Percentiles rank a stretch among this genome's conserved stretches.
These are phyloP conservation scores for Sambucus nigra DNA, from an alignment of 129 eudicot species.

Conservation along the genomic window DNA sequence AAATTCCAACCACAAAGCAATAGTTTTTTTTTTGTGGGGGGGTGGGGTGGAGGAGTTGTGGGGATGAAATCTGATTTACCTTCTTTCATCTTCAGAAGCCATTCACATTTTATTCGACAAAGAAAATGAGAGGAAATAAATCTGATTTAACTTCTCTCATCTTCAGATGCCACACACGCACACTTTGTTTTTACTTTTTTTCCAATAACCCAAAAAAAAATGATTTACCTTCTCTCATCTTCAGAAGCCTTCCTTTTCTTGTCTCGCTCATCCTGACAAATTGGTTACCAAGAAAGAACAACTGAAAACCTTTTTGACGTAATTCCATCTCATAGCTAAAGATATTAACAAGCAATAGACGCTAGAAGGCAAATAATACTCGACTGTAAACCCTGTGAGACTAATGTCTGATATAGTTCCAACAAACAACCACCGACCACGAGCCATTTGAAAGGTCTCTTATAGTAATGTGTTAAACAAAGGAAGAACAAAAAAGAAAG, in stretches of 20 bases:
- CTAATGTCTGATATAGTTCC: too few relatives aligned
- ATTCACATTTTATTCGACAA: background rate
- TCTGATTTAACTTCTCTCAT: slow-evolving; percentile 44
- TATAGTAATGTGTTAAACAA: too few relatives aligned
- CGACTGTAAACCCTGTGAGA: background rate
- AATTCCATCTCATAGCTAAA: background rate
- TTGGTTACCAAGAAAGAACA: slow-evolving; percentile 12
- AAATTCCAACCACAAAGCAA: background rate
- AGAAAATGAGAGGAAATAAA: background rate
- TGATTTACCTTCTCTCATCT: slow-evolving; percentile 87
- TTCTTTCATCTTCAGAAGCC: background rate
- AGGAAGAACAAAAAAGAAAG: too few relatives aligned
- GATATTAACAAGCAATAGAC: background rate
- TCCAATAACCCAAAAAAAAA: too few relatives aligned
- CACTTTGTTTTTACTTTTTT: too few relatives aligned
- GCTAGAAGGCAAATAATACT: background rate
- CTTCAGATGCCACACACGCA: slow-evolving; percentile 71
- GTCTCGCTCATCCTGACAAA: slow-evolving; percentile 80
- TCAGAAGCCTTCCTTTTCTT: slow-evolving; percentile 62
- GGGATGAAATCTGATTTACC: too few relatives aligned
- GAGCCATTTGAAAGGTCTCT: too few relatives aligned
- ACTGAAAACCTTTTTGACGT: background rate
- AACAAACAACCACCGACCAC: too few relatives aligned
- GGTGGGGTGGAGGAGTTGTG: too few relatives aligned
- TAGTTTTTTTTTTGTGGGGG: too few relatives aligned